Percentiles rank a stretch among this genome's conserved stretches.
Conservation (phyloP, 2,329 filamentous ascomycete genomes). For the Penicillium sp. region DNA sequence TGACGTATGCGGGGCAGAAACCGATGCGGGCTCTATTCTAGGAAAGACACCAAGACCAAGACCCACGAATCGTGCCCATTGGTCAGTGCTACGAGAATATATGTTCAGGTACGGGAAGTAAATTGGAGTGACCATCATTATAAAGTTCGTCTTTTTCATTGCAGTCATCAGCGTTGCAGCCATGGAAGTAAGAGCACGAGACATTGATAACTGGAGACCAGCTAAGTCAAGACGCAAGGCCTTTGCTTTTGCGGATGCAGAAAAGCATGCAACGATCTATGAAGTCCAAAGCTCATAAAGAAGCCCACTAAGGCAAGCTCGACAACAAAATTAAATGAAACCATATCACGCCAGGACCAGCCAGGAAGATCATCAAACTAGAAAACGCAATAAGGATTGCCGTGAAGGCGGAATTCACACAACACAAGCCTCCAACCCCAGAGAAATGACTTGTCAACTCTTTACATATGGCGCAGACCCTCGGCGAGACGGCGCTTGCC, state of each 20-base stretch:
- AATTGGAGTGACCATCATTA: no score
- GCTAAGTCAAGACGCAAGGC: conserved; percentile 6
- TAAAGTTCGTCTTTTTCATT: conserved; percentile 20
- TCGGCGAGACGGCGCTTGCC: conserved; percentile 88
- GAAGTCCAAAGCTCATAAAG: conserved; percentile 13
- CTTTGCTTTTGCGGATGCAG: conserved; percentile 19
- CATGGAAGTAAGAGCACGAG: conserved; percentile 15
- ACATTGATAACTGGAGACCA: conserved; percentile 8
- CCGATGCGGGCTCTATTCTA: conserved; percentile 14
- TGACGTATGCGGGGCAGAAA: conserved; percentile 38
- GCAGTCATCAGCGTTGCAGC: conserved; percentile 17
- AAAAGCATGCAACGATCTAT: conserved; percentile 23
- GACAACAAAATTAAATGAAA: conserved; percentile 20
- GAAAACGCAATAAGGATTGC: conserved; percentile 14
- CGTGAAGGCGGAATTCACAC: conserved; percentile 13
- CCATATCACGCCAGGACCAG: conserved; percentile 35
- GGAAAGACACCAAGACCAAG: conserved; percentile 8
- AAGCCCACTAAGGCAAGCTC: conserved; percentile 15
- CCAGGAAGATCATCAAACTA: conserved; percentile 24
- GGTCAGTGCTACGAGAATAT: no score
- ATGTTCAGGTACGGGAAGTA: no score
- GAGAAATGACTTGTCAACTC: conserved; percentile 11
- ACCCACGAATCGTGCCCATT: no score
- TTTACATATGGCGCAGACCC: conserved; percentile 63
- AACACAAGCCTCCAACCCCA: conserved; percentile 14